Conservation (phyloP, 768 basidiomycete species). For the Lactarius pseudohatsudake region DNA sequence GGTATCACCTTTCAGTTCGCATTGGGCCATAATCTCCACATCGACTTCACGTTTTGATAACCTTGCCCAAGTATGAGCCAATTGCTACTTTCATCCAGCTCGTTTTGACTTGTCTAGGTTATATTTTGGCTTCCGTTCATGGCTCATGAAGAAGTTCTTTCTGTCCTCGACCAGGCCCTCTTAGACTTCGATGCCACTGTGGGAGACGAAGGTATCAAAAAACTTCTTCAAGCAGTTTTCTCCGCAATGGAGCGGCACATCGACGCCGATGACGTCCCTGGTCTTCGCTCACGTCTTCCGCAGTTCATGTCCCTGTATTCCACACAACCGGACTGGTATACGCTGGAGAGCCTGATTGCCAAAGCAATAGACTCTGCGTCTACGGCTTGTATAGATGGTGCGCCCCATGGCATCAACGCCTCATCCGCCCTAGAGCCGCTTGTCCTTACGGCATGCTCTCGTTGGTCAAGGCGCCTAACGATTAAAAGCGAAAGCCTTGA, state of each 20-base stretch:
- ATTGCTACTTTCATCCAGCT: too few relatives aligned
- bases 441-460: slow-evolving; percentile 8
- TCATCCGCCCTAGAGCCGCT: slow-evolving; percentile 18
- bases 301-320: slow-evolving; percentile 21
- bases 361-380: slow-evolving; percentile 10
- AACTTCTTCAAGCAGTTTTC: slow-evolving; percentile 16
- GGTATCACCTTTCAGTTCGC: background rate
- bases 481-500: slow-evolving; percentile 30
- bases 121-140: slow-evolving; percentile 60
- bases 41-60: background rate
- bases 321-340: slow-evolving; percentile 1
- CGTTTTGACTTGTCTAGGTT: slow-evolving; percentile 25
- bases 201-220: background rate
- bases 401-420: background rate
- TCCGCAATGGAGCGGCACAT: slow-evolving; percentile 21
- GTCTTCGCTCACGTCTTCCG: slow-evolving; percentile 20
- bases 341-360: slow-evolving; percentile 22
- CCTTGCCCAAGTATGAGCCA: slow-evolving; percentile 16
- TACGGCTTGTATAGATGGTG: slow-evolving; percentile 22
- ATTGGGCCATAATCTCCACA: slow-evolving; percentile 26
- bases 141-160: slow-evolving; percentile 41
- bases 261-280: slow-evolving; percentile 2
- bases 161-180: slow-evolving; percentile 42
- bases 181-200: background rate
- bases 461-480: slow-evolving; percentile 21